Base-by-base conservation (phyloP, 2,329 filamentous ascomycete genomes). In the Botrytis byssoidea region DNA sequence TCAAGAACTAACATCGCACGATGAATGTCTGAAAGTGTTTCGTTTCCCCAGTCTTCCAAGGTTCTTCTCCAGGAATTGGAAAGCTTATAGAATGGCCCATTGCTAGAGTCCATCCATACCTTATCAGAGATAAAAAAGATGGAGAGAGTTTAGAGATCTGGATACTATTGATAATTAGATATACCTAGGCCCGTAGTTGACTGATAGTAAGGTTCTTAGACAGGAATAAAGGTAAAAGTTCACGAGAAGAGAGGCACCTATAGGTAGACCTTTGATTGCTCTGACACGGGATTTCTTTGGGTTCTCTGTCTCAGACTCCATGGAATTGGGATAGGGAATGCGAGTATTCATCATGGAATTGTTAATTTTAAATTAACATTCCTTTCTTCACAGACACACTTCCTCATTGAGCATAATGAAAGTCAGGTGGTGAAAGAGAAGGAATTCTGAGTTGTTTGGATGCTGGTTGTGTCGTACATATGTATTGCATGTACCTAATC, bases 301-400 rank as follows among this genome's bases (percentile, higher is more conserved):
- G 35, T 35, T 66, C 42, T 29, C 44, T 51, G 64, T 66, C 64
- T 67, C 64, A 51, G 64, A 51, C n/a, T 35, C 14, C 22, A 25
- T 51, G 25, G 12, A n/a, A 51, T 51, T 51, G 9, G 48, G 64
- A n/a, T 67, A 37, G 48, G 64, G 64, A 67, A 67, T 67, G 44
- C 25, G 16, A 35, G 12, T 25, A 18, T 37, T 35, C 46, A 29
- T 8, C n/a, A 7, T 18, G 18, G 12, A n/a, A 63, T 40, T 63
- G 12, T 4, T 37, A 63, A 63, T 40, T 10, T 63, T 18, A 63
- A 63, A 40, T 63, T n/a, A 63, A 5, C 60, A 63, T 63, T 63
- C 60, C 37, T 18, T 40, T 63, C 60, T n/a, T 40, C 10, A 5
- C 16, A 25, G n/a, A 57, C 25, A 57, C 25, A 8, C 51, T 29